Evolutionary conservation across 2,329 filamentous ascomycete genomes (phyloP).

Genomic region (Arthrinium phaeospermum): DNA sequence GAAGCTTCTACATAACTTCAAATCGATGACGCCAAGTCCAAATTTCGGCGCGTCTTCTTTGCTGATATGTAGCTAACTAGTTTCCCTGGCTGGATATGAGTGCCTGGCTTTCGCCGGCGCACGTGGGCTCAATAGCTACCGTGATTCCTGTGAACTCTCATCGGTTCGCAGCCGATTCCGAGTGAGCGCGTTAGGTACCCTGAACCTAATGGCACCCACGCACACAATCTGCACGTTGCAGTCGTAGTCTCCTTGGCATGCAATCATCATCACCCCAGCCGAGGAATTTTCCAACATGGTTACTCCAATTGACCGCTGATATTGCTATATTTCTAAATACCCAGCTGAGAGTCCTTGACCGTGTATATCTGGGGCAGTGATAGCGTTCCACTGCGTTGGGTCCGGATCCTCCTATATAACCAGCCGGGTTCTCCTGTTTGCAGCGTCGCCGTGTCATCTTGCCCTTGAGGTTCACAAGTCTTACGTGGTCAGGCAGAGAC

Average conservation of each 20-base stretch:
- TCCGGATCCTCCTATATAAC: constrained; percentile 14
- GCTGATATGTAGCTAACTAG: background rate
- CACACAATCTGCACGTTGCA: background rate
- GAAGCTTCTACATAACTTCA: background rate
- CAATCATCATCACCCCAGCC: constrained; percentile 10
- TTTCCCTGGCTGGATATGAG: background rate
- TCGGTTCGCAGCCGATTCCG: background rate
- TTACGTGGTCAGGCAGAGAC: background rate
- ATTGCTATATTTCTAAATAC: background rate
- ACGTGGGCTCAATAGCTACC: background rate
- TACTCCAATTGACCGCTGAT: background rate
- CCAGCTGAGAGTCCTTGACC: background rate
- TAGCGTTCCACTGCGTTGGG: constrained; percentile 7
- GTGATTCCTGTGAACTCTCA: constrained; percentile 1
- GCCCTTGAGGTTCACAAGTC: constrained; percentile 13
- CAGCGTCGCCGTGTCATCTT: background rate
- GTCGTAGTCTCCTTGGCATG: constrained; percentile 9
- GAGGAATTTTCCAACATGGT: background rate
- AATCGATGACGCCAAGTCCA: constrained; percentile 9
- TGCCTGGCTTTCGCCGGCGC: background rate
- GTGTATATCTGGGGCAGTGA: background rate
- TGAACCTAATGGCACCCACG: background rate
- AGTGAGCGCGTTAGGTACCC: background rate
- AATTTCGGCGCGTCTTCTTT: constrained; percentile 7
- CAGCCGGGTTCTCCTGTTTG: background rate